Percentiles rank a stretch among this genome's conserved stretches.
Conservation (phyloP, 2,329 filamentous ascomycete genomes). For the Penicillium paneum region DNA sequence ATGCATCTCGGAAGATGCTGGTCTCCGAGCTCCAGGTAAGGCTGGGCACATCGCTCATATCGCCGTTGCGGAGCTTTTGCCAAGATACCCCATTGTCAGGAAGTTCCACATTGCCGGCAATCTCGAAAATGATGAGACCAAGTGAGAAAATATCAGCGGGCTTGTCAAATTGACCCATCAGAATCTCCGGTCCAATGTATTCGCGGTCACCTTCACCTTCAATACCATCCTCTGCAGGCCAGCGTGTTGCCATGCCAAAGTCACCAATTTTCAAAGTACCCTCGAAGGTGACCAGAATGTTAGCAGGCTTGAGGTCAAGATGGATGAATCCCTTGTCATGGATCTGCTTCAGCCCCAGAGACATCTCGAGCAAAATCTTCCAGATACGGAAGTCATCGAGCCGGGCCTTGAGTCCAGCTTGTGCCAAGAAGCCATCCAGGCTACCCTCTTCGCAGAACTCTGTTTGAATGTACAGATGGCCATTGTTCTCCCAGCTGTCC, state of each 20-base stretch:
- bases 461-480: slow-evolving; percentile 91
- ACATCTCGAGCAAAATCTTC: slow-evolving; percentile 90
- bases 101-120: slow-evolving; percentile 87
- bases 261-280: slow-evolving; percentile 65
- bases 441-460: slow-evolving; percentile 96
- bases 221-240: slow-evolving; percentile 71
- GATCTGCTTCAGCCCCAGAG: slow-evolving; percentile 80
- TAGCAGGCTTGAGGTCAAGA: slow-evolving; percentile 64
- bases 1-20: slow-evolving; percentile 70
- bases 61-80: slow-evolving; percentile 83
- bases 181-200: slow-evolving; percentile 91
- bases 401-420: slow-evolving; percentile 76
- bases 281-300: slow-evolving; percentile 64
- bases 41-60: slow-evolving; percentile 83
- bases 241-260: slow-evolving; percentile 70
- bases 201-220: slow-evolving; percentile 93
- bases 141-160: slow-evolving; percentile 92
- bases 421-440: slow-evolving; percentile 78
- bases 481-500: slow-evolving; percentile 82
- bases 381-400: slow-evolving; percentile 97
- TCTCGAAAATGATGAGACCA: slow-evolving; percentile 91
- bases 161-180: slow-evolving; percentile 81
- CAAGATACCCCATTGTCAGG: slow-evolving; percentile 90
- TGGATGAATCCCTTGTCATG: slow-evolving; percentile 81
- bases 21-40: slow-evolving; percentile 75